Percentiles rank a stretch among this genome's conserved stretches.
Evolutionary conservation across 441 rosid species (phyloP).

Genomic region (Erysimum pusillum): DNA sequence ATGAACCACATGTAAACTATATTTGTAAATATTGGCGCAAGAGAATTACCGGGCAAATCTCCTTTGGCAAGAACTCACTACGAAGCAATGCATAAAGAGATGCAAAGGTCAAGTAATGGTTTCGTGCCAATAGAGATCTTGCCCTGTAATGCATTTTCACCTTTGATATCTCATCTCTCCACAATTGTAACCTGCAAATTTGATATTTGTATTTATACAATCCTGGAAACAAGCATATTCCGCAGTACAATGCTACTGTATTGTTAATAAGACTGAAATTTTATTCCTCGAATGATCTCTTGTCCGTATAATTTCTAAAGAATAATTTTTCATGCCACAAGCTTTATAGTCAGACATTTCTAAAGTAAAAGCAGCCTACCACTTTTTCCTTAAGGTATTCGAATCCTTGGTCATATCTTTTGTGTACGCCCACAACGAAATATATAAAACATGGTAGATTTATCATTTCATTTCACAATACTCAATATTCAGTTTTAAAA

Average conservation of each 20-base stretch:
- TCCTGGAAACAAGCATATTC: constrained; percentile 33
- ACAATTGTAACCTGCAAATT: constrained; percentile 18
- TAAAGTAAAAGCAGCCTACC: constrained; percentile 27
- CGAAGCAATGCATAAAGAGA: constrained; percentile 6
- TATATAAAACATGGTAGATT: constrained; percentile 4
- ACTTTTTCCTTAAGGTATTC: constrained; percentile 26
- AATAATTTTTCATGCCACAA: constrained; percentile 14
- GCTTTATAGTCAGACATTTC: constrained; percentile 32
- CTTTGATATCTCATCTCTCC: constrained; percentile 20
- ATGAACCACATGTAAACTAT: not conserved
- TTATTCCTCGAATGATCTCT: constrained; percentile 45
- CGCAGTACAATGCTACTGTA: constrained; percentile 39
- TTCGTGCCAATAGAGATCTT: constrained; percentile 65
- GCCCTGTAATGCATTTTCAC: constrained; percentile 63
- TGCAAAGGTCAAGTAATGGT: constrained; percentile 37
- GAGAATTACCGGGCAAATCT: constrained; percentile 76
- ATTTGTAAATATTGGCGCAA: not conserved
- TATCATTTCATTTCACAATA: not conserved
- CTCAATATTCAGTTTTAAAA: constrained; percentile 7
- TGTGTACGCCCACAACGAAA: not conserved
- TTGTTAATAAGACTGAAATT: constrained; percentile 23
- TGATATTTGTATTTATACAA: constrained; percentile 41
- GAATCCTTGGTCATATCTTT: constrained; percentile 13
- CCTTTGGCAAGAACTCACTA: constrained; percentile 63
- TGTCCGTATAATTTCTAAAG: constrained; percentile 47